Base-by-base conservation (phyloP, 2,329 filamentous ascomycete genomes). In the Diaporthe citrichinensis region DNA sequence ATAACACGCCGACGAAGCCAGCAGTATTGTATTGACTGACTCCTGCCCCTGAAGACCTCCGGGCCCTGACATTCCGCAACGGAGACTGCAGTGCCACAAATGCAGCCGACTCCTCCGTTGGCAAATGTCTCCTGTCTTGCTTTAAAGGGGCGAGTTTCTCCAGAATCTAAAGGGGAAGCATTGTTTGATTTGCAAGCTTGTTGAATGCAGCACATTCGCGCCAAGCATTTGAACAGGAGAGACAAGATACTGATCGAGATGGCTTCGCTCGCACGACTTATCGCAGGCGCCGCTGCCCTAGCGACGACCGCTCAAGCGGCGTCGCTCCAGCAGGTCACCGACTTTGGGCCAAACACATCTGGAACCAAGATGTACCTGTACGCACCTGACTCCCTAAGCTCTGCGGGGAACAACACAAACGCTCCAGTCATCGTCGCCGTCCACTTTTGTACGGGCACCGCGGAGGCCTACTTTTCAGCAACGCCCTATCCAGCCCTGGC, bases 391-490 rank as follows among this genome's bases (percentile, higher is more conserved):
- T 83, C 78, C 12, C 79, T 86, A 8, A 80, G 81, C 0, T 79
- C 85, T 1, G 87, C 84, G 15, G 74, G 74, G 12, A 34, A 41
- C 14, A 25, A 55, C 7, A 59, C 71, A 2, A 53, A 73, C 51
- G 88, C 89, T 0, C 85, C 84, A 2, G 84, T 92, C 51, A 82
- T 91, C 28, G 88, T 91, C 4, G 90, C 88, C 3, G 84, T 90
- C 75, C 88, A 92, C 82, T 76, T 61, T n/a, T 76, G 65, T 31
- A 74, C 62, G n/a, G 74, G 72, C 72, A 76, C 74, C 23, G 71
- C 61, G 34, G n/a, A 86, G 74, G 86, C 84, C 8, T 91, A 88
- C 82, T 90, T 88, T 79, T 83, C 80, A 28, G 85, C 86, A 75
- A 88, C 86, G 1, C 86, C 88, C 2, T 92, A 91, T 80, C 87